A percentile compares a stretch with the other conserved stretches of the same genome.
phyloP scores from a whole-genome alignment of 2,329 filamentous ascomycete genomes.

The Epichloe hybrida region DNA sequence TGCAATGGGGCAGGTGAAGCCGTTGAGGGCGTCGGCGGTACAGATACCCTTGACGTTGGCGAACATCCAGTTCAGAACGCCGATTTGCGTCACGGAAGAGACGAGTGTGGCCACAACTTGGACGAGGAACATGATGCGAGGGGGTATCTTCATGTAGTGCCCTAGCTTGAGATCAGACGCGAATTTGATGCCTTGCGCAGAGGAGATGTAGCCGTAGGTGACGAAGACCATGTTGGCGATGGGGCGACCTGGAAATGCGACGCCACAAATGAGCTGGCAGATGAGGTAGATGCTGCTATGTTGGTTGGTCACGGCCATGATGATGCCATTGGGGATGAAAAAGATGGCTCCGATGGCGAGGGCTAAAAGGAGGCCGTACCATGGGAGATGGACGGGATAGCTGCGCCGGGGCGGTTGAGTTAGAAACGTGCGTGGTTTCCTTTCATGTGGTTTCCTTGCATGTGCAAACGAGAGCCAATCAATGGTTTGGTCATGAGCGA shows the following conservation, averaged over 20 bases:
- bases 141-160: slow-evolving; percentile 84
- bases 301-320: slow-evolving; percentile 87
- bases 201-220: slow-evolving; percentile 82
- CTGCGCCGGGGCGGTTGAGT: slow-evolving; percentile 21
- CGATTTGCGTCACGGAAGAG: slow-evolving; percentile 69
- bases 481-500: slow-evolving; percentile 2
- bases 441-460: too few relatives aligned
- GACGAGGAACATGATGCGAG: slow-evolving; percentile 63
- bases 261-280: slow-evolving; percentile 73
- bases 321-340: slow-evolving; percentile 82
- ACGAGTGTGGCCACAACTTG: slow-evolving; percentile 65
- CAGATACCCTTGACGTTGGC: slow-evolving; percentile 62
- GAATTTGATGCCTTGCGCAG: slow-evolving; percentile 80
- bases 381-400: slow-evolving; percentile 70
- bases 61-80: slow-evolving; percentile 86
- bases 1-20: slow-evolving; percentile 81
- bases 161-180: slow-evolving; percentile 77
- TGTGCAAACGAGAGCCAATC: too few relatives aligned
- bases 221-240: slow-evolving; percentile 92
- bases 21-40: slow-evolving; percentile 66
- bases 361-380: slow-evolving; percentile 73
- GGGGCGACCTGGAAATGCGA: slow-evolving; percentile 68
- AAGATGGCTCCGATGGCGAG: slow-evolving; percentile 65
- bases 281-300: slow-evolving; percentile 78
- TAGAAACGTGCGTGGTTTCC: not conserved